These are phyloP conservation scores for Hepatocystis sp. DNA, from an alignment of 169 alveolate genomes.

Conservation along the genomic window DNA sequence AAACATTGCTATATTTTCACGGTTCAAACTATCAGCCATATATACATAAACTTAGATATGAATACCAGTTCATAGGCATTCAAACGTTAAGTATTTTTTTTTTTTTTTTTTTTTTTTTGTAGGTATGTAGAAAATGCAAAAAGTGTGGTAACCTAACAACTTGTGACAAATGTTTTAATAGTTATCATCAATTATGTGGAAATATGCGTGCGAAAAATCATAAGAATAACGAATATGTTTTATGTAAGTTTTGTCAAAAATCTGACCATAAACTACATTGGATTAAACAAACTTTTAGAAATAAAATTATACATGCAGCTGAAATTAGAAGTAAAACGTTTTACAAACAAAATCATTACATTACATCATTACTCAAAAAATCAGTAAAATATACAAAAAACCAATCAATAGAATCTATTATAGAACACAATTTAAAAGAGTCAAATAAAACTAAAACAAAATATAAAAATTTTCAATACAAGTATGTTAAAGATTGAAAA, in stretches of 20 bases:
- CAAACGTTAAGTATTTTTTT: too few species aligned
- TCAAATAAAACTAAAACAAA: constrained; percentile 25
- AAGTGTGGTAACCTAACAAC: constrained; percentile 58
- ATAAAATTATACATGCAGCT: constrained; percentile 13
- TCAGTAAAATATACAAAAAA: constrained; percentile 47
- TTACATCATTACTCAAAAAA: constrained; percentile 22
- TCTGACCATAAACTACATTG: constrained; percentile 45
- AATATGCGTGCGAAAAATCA: constrained; percentile 40
- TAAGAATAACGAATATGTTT: constrained; percentile 35
- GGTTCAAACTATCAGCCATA: background rate
- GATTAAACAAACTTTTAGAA: constrained; percentile 32
- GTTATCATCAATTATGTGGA: constrained; percentile 52
- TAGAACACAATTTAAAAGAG: constrained; percentile 32
- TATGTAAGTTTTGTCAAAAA: constrained; percentile 53
- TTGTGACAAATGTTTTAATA: constrained; percentile 57
- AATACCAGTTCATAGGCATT: background rate
- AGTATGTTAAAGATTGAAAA: constrained; percentile 34
- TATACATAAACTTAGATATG: background rate
- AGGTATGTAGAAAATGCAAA: constrained; percentile 59
- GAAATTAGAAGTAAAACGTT: constrained; percentile 61
- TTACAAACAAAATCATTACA: constrained; percentile 40
- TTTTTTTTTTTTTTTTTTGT: too few species aligned
- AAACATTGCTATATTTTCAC: background rate
- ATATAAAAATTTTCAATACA: constrained; percentile 36
- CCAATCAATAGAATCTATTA: constrained; percentile 15